Evolutionary conservation across 2,329 filamentous ascomycete species (phyloP), one percentile per base, ranked within the genome.

Genomic region (Myrmaecium sp.): DNA sequence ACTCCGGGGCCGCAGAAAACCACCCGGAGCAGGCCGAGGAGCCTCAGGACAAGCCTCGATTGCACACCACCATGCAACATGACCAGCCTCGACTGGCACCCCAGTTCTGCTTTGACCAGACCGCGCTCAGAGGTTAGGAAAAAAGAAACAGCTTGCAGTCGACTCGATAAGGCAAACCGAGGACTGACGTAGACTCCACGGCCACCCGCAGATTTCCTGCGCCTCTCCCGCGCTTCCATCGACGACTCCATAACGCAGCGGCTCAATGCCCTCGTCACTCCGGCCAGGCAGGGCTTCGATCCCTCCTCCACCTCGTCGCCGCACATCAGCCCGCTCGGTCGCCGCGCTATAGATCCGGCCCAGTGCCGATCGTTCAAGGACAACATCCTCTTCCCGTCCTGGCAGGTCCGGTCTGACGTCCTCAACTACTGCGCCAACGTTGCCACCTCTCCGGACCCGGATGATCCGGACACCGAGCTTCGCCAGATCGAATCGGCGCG

Each of bases 181-280:
- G 9, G 41, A 49, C 45, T 48, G 47, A 50, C 42, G 11, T 11
- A 49, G 47, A 50, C 43, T 33, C 33, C 26, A 36, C 39, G 36
- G 32, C 26, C 23, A 29, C 12, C 37, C 31, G 35, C 44, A 93
- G 89, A 93, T 50, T 98, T 98, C 50, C 66, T 98, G 13, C 78
- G 83, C 20, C 54, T 89, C 37, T 94, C 86, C 6, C 73, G 89
- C 36, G 64, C 70, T 27, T 70, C 78, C 25, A 75, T 94, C 43
- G 89, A 98, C 54, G 89, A 98, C 54, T 82, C 79, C 23, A 95
- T 98, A 44, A 72, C 73, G 1, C 84, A 93, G 45, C 86, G 91
- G 43, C 69, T 98, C 33, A 95, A 95, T 58, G 81, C 82, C 1
- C 66, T 95, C 19, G 58, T 81, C 23, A 84, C 76, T 1, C 86